Conservation (phyloP, 2,329 filamentous ascomycete species). For the Alternaria sp. region DNA sequence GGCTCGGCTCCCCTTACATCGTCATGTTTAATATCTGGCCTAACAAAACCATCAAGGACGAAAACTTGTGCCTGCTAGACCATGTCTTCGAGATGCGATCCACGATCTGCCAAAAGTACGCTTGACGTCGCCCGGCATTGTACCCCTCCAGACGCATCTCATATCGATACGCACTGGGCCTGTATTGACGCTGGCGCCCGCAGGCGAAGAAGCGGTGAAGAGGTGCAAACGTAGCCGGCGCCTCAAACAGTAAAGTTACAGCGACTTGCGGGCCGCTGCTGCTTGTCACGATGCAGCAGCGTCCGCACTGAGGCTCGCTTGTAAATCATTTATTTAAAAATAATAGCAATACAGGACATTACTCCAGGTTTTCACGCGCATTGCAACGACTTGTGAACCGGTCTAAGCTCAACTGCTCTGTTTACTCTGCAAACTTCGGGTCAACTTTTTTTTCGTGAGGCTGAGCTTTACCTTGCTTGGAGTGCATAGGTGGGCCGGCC, state of each 20-base stretch:
- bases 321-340: constrained; percentile 15
- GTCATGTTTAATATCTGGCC: constrained; percentile 33
- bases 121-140: constrained; percentile 36
- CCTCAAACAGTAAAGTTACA: constrained; percentile 31
- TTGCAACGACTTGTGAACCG: not conserved
- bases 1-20: constrained; percentile 15
- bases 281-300: constrained; percentile 31
- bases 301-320: constrained; percentile 22
- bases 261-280: constrained; percentile 35
- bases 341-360: constrained; percentile 7
- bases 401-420: not conserved
- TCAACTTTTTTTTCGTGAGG: constrained; percentile 21
- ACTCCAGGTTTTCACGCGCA: not conserved
- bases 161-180: constrained; percentile 42
- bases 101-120: constrained; percentile 23
- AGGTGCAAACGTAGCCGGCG: constrained; percentile 39
- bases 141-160: constrained; percentile 36
- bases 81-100: constrained; percentile 10
- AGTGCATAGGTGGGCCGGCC: constrained; percentile 31
- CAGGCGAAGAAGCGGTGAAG: constrained; percentile 48
- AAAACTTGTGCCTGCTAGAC: constrained; percentile 4
- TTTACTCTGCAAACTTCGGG: constrained; percentile 1
- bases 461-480: constrained; percentile 21
- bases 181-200: constrained; percentile 25
- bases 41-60: constrained; percentile 10